Evolutionary conservation across 2,329 filamentous ascomycete species (phyloP).

Genomic region (Sclerotinia spermophila): DNA sequence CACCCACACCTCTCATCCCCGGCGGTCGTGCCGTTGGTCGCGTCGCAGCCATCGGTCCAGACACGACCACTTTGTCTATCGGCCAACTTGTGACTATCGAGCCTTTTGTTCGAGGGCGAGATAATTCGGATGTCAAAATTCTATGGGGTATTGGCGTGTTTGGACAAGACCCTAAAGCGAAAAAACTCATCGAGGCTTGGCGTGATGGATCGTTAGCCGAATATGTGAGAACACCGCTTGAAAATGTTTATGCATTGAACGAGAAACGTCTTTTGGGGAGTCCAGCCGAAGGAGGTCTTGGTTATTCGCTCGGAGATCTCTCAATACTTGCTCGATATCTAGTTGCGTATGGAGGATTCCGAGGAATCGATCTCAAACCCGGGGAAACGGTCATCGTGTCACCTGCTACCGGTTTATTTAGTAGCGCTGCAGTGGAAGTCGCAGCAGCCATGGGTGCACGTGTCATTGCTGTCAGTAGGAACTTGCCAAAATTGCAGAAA

Average conservation of each 20-base stretch:
- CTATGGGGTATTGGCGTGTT: constrained; percentile 35
- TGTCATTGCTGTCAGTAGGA: constrained; percentile 49
- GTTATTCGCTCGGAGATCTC: constrained; percentile 22
- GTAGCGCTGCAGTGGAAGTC: constrained; percentile 43
- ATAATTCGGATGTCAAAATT: constrained; percentile 35
- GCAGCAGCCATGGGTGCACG: constrained; percentile 48
- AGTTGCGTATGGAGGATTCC: constrained; percentile 46
- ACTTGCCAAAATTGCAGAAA: constrained; percentile 38
- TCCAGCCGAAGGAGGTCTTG: constrained; percentile 19
- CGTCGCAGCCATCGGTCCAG: constrained; percentile 36
- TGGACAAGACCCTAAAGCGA: constrained; percentile 30
- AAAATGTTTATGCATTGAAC: constrained; percentile 39
- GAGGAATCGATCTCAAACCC: constrained; percentile 41
- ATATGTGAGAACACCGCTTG: constrained; percentile 38
- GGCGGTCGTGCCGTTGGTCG: constrained; percentile 38
- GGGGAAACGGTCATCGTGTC: constrained; percentile 46
- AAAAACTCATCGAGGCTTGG: constrained; percentile 38
- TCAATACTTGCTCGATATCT: constrained; percentile 34
- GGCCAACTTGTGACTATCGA: constrained; percentile 40
- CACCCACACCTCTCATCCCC: constrained; percentile 33
- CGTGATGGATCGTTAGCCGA: constrained; percentile 37
- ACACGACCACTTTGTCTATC: constrained; percentile 34
- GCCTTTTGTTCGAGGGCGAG: constrained; percentile 37
- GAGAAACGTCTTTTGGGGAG: constrained; percentile 32
- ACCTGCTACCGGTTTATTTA: constrained; percentile 47